phyloP scores from a whole-genome alignment of 371 early-diverging fungal genomes.

The Circinella umbellata region DNA sequence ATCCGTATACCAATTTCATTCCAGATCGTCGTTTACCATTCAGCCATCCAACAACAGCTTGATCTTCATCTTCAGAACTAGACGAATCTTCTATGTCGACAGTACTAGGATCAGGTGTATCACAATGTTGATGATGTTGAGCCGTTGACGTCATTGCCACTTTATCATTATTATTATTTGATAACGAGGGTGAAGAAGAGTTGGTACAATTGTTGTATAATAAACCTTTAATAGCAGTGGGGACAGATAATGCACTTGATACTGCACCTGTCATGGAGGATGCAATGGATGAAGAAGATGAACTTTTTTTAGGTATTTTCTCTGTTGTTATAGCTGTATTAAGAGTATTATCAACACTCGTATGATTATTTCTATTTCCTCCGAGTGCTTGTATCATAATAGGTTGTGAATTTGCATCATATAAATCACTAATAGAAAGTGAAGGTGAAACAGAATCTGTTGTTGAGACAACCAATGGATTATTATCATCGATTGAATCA shows the following conservation, averaged over 20 bases:
- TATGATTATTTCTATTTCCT: background rate
- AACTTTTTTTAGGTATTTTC: background rate
- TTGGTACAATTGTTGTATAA: conserved; percentile 22
- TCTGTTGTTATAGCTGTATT: no score
- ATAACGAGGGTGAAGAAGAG: background rate
- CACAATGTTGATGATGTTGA: background rate
- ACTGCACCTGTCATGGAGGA: conserved; percentile 27
- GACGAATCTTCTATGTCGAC: conserved; percentile 28
- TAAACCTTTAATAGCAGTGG: conserved; percentile 36
- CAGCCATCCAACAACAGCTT: conserved; percentile 40
- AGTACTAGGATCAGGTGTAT: conserved; percentile 18
- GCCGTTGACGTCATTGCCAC: background rate
- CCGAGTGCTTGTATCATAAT: conserved; percentile 29
- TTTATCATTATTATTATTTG: background rate
- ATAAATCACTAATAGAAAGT: conserved; percentile 43
- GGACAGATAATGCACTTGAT: conserved; percentile 39
- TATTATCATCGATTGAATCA: background rate
- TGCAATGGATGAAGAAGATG: conserved; percentile 13
- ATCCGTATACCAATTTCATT: conserved; percentile 47
- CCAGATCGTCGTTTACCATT: conserved; percentile 48
- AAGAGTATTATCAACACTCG: no score
- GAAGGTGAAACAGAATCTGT: conserved; percentile 35
- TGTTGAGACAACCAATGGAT: background rate
- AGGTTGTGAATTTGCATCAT: conserved; percentile 36
- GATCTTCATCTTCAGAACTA: conserved; percentile 49